phyloP scores from a whole-genome alignment of 2,329 filamentous ascomycete genomes.

The Fusarium sp. region DNA sequence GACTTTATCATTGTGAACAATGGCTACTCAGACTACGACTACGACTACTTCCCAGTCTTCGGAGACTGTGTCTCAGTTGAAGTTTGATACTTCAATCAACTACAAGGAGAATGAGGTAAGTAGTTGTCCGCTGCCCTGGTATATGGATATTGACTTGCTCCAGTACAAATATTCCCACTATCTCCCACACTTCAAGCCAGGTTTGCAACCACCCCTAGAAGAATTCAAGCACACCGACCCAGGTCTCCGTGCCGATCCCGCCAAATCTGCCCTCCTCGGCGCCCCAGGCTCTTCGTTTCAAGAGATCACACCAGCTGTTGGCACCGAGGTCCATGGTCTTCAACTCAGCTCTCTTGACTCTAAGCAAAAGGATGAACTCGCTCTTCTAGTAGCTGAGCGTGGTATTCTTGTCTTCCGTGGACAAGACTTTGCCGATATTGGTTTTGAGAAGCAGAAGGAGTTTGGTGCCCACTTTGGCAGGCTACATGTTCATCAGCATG shows the following conservation, averaged over 20 bases:
- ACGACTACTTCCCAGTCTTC: background rate
- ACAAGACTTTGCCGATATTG: conserved; percentile 8
- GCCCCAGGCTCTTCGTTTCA: background rate
- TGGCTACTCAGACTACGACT: background rate
- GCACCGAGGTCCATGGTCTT: background rate
- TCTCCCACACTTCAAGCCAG: conserved; percentile 16
- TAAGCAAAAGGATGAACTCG: conserved; percentile 2
- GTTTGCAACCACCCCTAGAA: conserved; percentile 8
- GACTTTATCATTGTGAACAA: background rate
- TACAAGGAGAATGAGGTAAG: background rate
- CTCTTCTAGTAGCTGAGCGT: conserved; percentile 1
- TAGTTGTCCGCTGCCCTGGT: background rate
- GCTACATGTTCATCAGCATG: conserved; percentile 15
- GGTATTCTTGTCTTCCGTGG: conserved; percentile 8
- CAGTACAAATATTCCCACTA: conserved; percentile 14
- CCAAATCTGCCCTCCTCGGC: background rate
- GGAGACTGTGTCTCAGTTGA: background rate
- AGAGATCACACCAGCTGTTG: background rate
- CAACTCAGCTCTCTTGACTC: background rate
- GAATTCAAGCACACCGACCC: conserved; percentile 11
- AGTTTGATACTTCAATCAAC: background rate
- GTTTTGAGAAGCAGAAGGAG: conserved; percentile 6
- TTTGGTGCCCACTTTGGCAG: conserved; percentile 8
- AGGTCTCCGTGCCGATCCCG: background rate
- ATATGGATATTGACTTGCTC: background rate